A percentile compares a stretch with the other conserved stretches of the same genome.
These are phyloP conservation scores for Tilletia setariae DNA, from an alignment of 1,284 basidiomycete species.

Conservation along the genomic window DNA sequence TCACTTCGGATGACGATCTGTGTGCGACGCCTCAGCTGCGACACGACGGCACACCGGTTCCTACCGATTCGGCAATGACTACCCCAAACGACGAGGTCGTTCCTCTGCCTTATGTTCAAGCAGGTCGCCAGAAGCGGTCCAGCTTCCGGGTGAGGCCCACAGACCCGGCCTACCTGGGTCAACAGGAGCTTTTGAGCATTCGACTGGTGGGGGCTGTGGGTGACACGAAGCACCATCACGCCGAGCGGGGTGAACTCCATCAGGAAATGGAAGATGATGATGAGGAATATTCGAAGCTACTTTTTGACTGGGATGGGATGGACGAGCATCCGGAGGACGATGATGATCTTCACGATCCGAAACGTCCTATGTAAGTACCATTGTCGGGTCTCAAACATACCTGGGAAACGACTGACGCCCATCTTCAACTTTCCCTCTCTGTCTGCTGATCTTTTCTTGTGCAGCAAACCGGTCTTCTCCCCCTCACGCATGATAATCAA, in stretches of 20 bases:
- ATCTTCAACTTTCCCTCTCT: too few relatives aligned
- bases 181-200: not conserved
- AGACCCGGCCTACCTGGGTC: not conserved
- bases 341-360: conserved; percentile 27
- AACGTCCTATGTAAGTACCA: conserved; percentile 15
- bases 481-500: conserved; percentile 31
- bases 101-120: not conserved
- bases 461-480: conserved; percentile 11
- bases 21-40: not conserved
- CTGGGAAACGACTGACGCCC: too few relatives aligned
- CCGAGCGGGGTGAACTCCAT: too few relatives aligned
- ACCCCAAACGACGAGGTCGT: not conserved
- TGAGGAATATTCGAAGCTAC: not conserved
- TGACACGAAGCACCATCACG: not conserved
- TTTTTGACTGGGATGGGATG: conserved; percentile 18
- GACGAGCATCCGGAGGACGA: conserved; percentile 31
- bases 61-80: not conserved
- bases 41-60: not conserved
- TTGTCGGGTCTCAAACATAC: not conserved
- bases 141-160: too few relatives aligned
- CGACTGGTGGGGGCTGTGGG: not conserved
- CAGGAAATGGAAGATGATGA: not conserved
- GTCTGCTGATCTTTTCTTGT: too few relatives aligned
- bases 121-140: too few relatives aligned
- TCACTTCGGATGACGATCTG: not conserved